Conservation (phyloP, 2,329 filamentous ascomycete species). For the Arthrobotrys sinensis region DNA sequence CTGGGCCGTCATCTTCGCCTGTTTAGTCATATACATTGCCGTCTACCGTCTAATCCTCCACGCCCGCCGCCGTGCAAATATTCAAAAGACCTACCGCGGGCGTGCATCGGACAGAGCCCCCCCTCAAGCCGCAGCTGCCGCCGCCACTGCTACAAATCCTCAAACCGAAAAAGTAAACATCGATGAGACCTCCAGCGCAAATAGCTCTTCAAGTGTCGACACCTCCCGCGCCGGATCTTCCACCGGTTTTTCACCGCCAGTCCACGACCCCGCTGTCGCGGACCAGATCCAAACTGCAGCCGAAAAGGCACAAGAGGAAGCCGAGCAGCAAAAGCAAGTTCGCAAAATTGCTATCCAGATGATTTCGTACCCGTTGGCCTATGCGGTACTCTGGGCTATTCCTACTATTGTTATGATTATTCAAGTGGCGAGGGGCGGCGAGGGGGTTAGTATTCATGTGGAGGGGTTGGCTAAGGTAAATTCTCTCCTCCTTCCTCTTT, state of each 20-base stretch:
- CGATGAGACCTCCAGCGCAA: constrained; percentile 1
- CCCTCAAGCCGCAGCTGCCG: not conserved
- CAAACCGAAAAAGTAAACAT: constrained; percentile 14
- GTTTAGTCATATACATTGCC: constrained; percentile 32
- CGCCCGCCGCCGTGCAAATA: constrained; percentile 27
- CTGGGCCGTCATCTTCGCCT: constrained; percentile 50
- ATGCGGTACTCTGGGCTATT: constrained; percentile 51
- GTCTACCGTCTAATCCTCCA: constrained; percentile 44
- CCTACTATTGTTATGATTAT: constrained; percentile 57
- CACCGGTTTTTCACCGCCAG: not conserved
- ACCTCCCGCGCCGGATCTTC: constrained; percentile 34
- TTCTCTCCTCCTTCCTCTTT: not conserved
- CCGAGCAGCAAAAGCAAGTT: constrained; percentile 43
- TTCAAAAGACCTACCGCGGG: constrained; percentile 35
- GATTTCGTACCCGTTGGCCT: constrained; percentile 52
- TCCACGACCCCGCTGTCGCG: constrained; percentile 25
- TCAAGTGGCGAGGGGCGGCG: constrained; percentile 39
- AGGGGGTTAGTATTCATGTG: constrained; percentile 47
- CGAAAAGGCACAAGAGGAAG: constrained; percentile 37
- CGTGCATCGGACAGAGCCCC: constrained; percentile 18
- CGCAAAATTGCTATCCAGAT: constrained; percentile 54
- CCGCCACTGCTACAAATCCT: not conserved
- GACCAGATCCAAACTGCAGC: constrained; percentile 32
- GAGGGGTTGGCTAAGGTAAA: constrained; percentile 50
- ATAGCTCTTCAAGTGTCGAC: constrained; percentile 23